Evolutionary conservation across 139 green algal species (phyloP), one percentile per base, ranked within the genome.

Genomic region (Desmodesmus armatus): DNA sequence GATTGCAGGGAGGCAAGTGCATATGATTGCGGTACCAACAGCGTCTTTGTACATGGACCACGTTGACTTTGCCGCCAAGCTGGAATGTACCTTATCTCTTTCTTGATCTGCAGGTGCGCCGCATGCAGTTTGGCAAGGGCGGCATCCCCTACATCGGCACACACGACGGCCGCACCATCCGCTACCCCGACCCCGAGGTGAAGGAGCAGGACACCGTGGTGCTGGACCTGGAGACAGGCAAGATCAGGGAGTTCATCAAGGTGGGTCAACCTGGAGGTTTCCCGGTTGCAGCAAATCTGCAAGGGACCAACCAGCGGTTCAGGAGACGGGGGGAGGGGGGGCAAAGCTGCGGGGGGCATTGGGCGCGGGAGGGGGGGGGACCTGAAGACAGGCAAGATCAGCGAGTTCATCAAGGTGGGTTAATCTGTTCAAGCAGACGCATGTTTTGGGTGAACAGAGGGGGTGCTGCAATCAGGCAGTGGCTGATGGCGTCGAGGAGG

Each of bases 141-240:
- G 96, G 91, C 88, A 90, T 99, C 33, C 98, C 98, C 55, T 98
- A 96, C 93, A 92, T 99, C 75, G 92, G 83, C 74, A 98, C 96
- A 66, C 96, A 99, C 88, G 98, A 99, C 88, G 96, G 97, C 82
- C 93, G 98, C 90, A 99, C 98, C 79, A 95, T 99, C 75, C 96
- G 98, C 88, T 99, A 99, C 94, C 97, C 98, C 17, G 98, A 99
- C 90, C 98, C 98, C 27, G 91, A 98, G 62, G 40, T 84, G 25
- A 86, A 97, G 95, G 95, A 96, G 39, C 95, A 98, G 89, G 98
- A 99, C 93, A 97, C 97, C 25, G 91, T 99, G 41, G 96, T 99
- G 94, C 81, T 99, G 21, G 96, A 99, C 94, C 92, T 99, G 29
- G 96, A 98, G 91, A 98, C 90, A 37, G 94, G 79, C 79, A 98